A percentile compares a stretch with the other conserved stretches of the same genome.
phyloP scores from a whole-genome alignment of 257 asterid genomes.

The Plantago ovata region DNA sequence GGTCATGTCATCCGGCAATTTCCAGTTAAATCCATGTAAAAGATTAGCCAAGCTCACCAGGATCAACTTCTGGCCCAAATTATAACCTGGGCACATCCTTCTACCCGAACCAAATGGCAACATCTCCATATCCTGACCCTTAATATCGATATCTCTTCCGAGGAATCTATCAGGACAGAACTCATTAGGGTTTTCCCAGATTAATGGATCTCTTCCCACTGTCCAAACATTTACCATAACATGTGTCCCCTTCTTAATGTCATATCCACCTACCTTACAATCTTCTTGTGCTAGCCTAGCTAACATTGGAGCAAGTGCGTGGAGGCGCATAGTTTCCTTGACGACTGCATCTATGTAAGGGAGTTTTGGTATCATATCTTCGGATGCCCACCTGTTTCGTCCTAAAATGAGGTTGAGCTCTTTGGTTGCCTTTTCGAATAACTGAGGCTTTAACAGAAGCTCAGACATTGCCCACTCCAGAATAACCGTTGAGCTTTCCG shows the following conservation, averaged over 20 bases:
- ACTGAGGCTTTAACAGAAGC: too few species aligned
- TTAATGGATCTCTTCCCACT: background rate
- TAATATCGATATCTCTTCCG: constrained; percentile 3
- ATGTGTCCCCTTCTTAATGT: constrained; percentile 3
- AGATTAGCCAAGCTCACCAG: constrained; percentile 5
- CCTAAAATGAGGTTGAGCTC: too few species aligned
- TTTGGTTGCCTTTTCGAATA: too few species aligned
- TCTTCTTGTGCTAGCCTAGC: too few species aligned
- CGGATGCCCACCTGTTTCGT: too few species aligned
- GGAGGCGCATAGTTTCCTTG: too few species aligned
- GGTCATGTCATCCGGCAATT: background rate
- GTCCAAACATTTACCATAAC: constrained; percentile 7
- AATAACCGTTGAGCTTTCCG: too few species aligned
- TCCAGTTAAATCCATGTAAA: background rate
- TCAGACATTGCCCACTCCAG: too few species aligned
- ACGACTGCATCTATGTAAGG: too few species aligned
- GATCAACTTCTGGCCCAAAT: background rate
- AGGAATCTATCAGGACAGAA: background rate
- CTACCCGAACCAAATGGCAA: constrained; percentile 9
- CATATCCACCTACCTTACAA: constrained; percentile 6
- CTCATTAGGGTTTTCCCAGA: background rate
- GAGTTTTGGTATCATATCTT: too few species aligned
- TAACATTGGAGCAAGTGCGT: too few species aligned
- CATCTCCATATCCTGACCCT: background rate
- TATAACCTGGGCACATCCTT: constrained; percentile 6